phyloP scores from a whole-genome alignment of 176 grass and related monocot genomes.

The Puya raimondii region DNA sequence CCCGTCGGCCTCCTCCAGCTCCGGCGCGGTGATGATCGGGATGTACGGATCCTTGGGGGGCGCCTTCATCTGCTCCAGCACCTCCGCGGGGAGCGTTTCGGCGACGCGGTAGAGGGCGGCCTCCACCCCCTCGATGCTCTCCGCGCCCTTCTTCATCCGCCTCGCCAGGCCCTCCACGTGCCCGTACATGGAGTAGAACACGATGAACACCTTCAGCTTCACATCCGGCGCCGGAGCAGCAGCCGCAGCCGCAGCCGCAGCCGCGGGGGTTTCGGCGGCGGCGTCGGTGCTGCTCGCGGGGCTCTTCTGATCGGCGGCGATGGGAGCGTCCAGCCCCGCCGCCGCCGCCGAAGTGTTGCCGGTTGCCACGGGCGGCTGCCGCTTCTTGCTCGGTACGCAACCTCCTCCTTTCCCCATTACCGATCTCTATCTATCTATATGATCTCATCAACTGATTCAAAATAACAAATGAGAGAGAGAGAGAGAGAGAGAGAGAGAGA shows the following conservation, averaged over 20 bases:
- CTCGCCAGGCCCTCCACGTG: constrained; percentile 68
- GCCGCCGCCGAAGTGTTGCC: constrained; percentile 24
- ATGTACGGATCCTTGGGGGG: constrained; percentile 45
- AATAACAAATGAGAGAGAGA: too few species aligned
- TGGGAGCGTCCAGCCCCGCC: constrained; percentile 1
- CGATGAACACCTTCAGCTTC: constrained; percentile 51
- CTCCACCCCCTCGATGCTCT: constrained; percentile 56
- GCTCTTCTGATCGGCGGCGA: background rate
- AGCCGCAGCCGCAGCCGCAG: background rate
- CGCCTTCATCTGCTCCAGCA: constrained; percentile 75
- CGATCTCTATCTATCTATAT: background rate
- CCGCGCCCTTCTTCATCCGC: constrained; percentile 44
- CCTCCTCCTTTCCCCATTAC: constrained; percentile 84
- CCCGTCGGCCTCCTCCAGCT: constrained; percentile 63
- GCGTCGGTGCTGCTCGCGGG: constrained; percentile 16
- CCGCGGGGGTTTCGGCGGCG: background rate
- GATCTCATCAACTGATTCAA: too few species aligned
- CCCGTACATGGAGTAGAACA: constrained; percentile 95
- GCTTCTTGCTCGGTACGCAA: constrained; percentile 83
- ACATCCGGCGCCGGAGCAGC: constrained; percentile 1
- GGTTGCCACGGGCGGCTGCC: constrained; percentile 36
- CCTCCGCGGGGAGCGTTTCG: constrained; percentile 58
- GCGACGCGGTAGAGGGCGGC: constrained; percentile 50
- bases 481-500: too few species aligned
- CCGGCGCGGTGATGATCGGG: constrained; percentile 44